Evolutionary conservation across 2,329 filamentous ascomycete genomes (phyloP).

Genomic region (Claviceps spartinae): DNA sequence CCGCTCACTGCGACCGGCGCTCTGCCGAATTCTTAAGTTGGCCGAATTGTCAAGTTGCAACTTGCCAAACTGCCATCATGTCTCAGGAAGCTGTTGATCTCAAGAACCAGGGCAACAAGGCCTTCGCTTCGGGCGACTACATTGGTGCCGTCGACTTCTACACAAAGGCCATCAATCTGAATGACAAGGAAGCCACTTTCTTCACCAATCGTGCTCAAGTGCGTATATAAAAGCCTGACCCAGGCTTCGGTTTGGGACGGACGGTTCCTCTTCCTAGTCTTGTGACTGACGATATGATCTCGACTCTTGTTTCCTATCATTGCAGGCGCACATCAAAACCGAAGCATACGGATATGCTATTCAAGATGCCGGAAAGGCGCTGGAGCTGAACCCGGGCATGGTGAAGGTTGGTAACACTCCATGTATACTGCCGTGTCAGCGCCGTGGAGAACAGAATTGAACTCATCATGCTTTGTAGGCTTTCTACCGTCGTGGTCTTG

Average conservation of each 20-base stretch:
- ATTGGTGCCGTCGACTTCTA: constrained; percentile 69
- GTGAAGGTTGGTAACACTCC: constrained; percentile 54
- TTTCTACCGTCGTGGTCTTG: constrained; percentile 85
- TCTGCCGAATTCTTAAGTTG: neutral
- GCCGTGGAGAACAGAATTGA: neutral
- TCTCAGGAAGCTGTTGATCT: constrained; percentile 60
- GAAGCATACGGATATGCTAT: constrained; percentile 92
- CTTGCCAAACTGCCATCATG: constrained; percentile 20
- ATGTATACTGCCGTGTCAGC: neutral
- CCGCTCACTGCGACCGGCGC: neutral
- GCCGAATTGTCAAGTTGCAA: no score
- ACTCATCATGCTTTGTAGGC: constrained; percentile 39
- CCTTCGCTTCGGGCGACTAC: constrained; percentile 83
- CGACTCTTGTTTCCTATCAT: neutral
- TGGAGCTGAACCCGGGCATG: constrained; percentile 77
- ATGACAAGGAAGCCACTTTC: constrained; percentile 76
- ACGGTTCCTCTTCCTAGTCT: constrained; percentile 15
- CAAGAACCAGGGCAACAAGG: constrained; percentile 91
- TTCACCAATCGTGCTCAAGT: constrained; percentile 94
- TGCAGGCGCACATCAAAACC: constrained; percentile 81
- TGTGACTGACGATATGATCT: constrained; percentile 29
- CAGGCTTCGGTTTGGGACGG: constrained; percentile 6
- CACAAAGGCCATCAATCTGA: constrained; percentile 70
- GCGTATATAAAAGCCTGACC: constrained; percentile 17
- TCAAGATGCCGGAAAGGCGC: constrained; percentile 76